phyloP scores from a whole-genome alignment of 192 early-diverging fungal genomes.

The Backusella westeae region DNA sequence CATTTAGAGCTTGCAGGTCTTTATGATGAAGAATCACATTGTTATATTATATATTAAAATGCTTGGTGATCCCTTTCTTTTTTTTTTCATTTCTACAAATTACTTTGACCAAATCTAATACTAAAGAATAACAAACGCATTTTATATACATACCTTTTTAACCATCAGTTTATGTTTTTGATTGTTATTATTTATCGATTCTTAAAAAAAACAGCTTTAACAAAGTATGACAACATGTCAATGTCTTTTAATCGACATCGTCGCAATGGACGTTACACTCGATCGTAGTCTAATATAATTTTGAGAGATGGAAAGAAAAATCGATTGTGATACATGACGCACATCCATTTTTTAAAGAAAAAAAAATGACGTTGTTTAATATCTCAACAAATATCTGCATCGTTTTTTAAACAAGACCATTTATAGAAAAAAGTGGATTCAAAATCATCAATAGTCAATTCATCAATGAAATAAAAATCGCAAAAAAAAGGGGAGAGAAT shows the following conservation, averaged over 20 bases:
- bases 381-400: no score
- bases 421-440: neutral
- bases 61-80: no score
- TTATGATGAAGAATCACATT: no score
- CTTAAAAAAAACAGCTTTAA: neutral
- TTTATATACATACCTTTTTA: no score
- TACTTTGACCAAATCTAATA: no score
- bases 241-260: neutral
- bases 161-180: no score
- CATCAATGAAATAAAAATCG: neutral
- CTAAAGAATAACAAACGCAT: no score
- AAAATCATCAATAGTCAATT: neutral
- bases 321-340: neutral
- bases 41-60: no score
- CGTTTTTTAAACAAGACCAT: neutral
- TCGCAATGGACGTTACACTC: neutral
- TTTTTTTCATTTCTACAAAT: no score
- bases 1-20: no score
- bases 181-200: neutral
- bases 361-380: neutral
- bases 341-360: neutral
- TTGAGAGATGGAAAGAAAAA: neutral
- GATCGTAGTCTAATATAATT: neutral
- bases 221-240: neutral
- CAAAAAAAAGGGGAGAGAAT: neutral